These are phyloP conservation scores for Umbelopsis isabellina DNA, from an alignment of 192 early-diverging fungal genomes.

Conservation along the genomic window DNA sequence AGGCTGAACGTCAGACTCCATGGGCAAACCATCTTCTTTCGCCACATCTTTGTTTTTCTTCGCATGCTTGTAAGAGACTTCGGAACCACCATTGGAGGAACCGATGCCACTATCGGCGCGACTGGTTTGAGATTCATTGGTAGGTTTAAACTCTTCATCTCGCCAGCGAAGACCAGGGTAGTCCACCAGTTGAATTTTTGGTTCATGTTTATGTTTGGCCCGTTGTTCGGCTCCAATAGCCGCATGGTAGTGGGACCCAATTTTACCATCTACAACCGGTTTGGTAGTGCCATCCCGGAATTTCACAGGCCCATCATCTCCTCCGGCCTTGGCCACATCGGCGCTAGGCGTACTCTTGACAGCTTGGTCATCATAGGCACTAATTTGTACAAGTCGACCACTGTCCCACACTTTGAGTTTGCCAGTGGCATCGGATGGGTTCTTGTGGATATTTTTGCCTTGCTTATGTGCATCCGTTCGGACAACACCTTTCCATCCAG, in stretches of 20 bases:
- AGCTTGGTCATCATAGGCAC: neutral
- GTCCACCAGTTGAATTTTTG: constrained; percentile 11
- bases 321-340: constrained; percentile 4
- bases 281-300: constrained; percentile 4
- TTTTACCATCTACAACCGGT: constrained; percentile 7
- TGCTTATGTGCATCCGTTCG: neutral
- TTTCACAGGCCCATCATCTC: constrained; percentile 2
- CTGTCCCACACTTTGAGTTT: constrained; percentile 19
- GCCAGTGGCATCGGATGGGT: neutral
- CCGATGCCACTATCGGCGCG: constrained; percentile 6
- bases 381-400: constrained; percentile 8
- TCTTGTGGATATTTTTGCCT: neutral
- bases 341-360: neutral
- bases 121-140: neutral
- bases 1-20: neutral
- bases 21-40: neutral
- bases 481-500: constrained; percentile 20
- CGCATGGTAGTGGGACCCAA: constrained; percentile 14
- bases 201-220: constrained; percentile 5
- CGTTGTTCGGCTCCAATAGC: constrained; percentile 12
- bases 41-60: neutral
- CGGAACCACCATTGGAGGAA: neutral
- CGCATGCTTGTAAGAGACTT: neutral
- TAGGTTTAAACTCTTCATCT: constrained; percentile 1
- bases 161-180: constrained; percentile 4